These are phyloP conservation scores for Phytophthora melonis DNA, from an alignment of 352 stramenopile genomes.

Conservation along the genomic window DNA sequence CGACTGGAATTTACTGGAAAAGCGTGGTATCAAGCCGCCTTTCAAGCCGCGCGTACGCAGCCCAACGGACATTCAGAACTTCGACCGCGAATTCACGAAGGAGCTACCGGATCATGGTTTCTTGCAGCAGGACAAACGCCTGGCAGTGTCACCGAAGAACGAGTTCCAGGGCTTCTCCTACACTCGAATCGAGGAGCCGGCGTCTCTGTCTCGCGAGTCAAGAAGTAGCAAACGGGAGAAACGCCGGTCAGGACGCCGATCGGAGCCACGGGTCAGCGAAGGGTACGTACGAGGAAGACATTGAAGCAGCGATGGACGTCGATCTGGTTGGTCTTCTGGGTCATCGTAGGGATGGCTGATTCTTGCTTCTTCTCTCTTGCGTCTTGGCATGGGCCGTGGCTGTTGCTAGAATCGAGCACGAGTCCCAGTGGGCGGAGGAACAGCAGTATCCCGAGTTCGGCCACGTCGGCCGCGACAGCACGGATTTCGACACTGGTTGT, in stretches of 20 bases:
- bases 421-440: slow-evolving; percentile 32
- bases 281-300: slow-evolving; percentile 50
- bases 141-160: slow-evolving; percentile 82
- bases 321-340: slow-evolving; percentile 25
- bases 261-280: slow-evolving; percentile 40
- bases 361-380: slow-evolving; percentile 35
- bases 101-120: slow-evolving; percentile 82
- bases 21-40: slow-evolving; percentile 77
- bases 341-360: slow-evolving; percentile 38
- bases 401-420: slow-evolving; percentile 43
- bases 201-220: slow-evolving; percentile 30
- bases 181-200: slow-evolving; percentile 48
- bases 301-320: slow-evolving; percentile 36
- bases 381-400: slow-evolving; percentile 35
- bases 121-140: slow-evolving; percentile 79
- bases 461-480: slow-evolving; percentile 44
- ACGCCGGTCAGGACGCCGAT: slow-evolving; percentile 40
- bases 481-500: slow-evolving; percentile 49
- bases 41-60: slow-evolving; percentile 88
- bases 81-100: slow-evolving; percentile 90
- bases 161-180: slow-evolving; percentile 90
- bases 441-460: slow-evolving; percentile 42
- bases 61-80: slow-evolving; percentile 89
- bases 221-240: slow-evolving; percentile 43
- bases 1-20: slow-evolving; percentile 80